Evolutionary conservation across 768 basidiomycete genomes (phyloP).

Genomic region (Suillus clintonianus): DNA sequence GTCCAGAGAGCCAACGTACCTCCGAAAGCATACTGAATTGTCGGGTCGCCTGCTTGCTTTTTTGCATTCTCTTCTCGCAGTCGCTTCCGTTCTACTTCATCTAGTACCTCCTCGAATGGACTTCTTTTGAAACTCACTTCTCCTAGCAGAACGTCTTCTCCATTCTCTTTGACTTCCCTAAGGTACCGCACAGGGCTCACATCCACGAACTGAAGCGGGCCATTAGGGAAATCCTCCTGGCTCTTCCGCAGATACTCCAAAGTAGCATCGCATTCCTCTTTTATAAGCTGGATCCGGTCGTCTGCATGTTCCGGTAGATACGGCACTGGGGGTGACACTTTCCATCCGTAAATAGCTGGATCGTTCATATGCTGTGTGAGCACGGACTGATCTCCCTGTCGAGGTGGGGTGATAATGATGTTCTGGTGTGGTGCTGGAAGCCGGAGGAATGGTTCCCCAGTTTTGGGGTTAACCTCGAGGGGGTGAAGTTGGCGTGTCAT

Average conservation of each 20-base stretch:
- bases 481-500: conserved; percentile 32
- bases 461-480: conserved; percentile 41
- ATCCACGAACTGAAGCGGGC: conserved; percentile 37
- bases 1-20: conserved; percentile 37
- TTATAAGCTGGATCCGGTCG: conserved; percentile 34
- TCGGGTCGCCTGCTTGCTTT: conserved; percentile 49
- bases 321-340: conserved; percentile 54
- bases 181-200: conserved; percentile 51
- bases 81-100: conserved; percentile 38
- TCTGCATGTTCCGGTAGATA: conserved; percentile 47
- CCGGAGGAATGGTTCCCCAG: conserved; percentile 57
- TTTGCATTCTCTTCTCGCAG: conserved; percentile 42
- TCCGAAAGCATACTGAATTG: conserved; percentile 63
- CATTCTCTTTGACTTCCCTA: conserved; percentile 57
- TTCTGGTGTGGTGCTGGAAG: conserved; percentile 50
- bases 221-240: conserved; percentile 17
- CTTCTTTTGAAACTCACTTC: conserved; percentile 28
- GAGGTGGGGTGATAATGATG: conserved; percentile 63
- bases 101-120: conserved; percentile 29
- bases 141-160: conserved; percentile 56
- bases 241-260: conserved; percentile 22
- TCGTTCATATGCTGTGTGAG: conserved; percentile 51
- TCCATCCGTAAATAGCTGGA: conserved; percentile 42
- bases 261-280: conserved; percentile 19
- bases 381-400: conserved; percentile 42